Base-by-base conservation (phyloP, 2,329 filamentous ascomycete species). In the Chaetomium strumarium region DNA sequence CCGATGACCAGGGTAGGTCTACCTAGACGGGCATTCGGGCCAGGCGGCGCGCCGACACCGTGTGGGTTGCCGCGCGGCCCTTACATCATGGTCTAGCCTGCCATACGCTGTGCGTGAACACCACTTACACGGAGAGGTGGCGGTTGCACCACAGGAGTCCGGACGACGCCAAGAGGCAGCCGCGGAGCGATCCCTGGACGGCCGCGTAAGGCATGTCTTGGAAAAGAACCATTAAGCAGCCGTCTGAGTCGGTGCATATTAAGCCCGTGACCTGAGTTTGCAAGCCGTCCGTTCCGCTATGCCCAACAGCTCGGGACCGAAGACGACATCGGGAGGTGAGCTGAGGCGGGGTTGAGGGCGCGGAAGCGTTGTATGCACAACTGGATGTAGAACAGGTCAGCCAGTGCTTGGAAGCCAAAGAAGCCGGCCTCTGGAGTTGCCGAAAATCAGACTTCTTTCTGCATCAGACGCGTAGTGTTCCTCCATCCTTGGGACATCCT, bases 51-150 rank as follows among this genome's bases (percentile, higher is more conserved):
- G 7, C 24, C 48, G 46, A 49, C 39, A 44, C 39, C 17, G 8
- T 41, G 38, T 16, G 8, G n/a, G 24, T 31, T 50, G 57, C 55
- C 57, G 57, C 57, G 57, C 57, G 57, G 49, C 57, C 57, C 46
- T 46, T 38, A 24, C 50, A 51, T 58, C 56, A 49, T 31, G n/a
- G 24, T 24, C 24, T 24, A 24, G 24, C 24, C 24, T 24, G 24
- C 24, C 17, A 17, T 2, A 13, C 5, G 13, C 13, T 12, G 9
- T 41, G 17, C 34, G n/a, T n/a, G 31, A 5, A 48, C 36, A 31
- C 36, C 46, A 49, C 24, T 9, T 12, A 16, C 13, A 20, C 11
- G 30, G 24, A 33, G 24, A 42, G 19, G 34, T 17, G 14, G 47
- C 13, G 47, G 52, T 55, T 19, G 44, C 44, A 55, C 48, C 7